Conservation (phyloP, 2,329 filamentous ascomycete genomes). For the Ascochyta rabiei region DNA sequence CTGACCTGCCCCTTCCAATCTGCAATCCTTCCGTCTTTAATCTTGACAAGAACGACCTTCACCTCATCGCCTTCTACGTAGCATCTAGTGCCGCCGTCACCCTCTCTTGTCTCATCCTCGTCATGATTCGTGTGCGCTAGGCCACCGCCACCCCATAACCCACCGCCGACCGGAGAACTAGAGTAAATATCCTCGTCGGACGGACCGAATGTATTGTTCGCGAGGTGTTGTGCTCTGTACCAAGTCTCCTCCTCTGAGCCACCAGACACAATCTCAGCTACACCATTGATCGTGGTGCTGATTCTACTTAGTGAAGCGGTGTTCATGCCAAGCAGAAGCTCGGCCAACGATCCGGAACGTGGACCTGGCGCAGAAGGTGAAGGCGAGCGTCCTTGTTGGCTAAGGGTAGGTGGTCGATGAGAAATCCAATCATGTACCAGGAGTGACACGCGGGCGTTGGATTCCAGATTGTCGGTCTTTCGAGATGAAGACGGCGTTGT, state of each 20-base stretch:
- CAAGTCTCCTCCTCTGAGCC: conserved; percentile 84
- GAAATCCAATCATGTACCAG: conserved; percentile 99
- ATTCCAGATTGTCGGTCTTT: conserved; percentile 80
- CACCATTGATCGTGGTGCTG: conserved; percentile 91
- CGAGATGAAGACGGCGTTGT: conserved; percentile 81
- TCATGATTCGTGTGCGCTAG: conserved; percentile 49
- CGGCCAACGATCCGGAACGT: conserved; percentile 74
- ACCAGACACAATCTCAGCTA: conserved; percentile 72
- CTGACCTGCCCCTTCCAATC: conserved; percentile 95
- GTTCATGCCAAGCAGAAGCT: conserved; percentile 88
- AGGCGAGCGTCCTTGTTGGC: conserved; percentile 57
- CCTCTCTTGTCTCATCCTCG: conserved; percentile 45
- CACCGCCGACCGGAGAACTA: conserved; percentile 43
- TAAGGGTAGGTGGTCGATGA: conserved; percentile 81
- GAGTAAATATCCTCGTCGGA: conserved; percentile 35
- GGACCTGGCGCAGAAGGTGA: conserved; percentile 62
- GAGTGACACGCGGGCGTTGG: conserved; percentile 86
- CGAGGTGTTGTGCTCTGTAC: conserved; percentile 82
- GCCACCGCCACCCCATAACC: conserved; percentile 59
- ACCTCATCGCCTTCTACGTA: conserved; percentile 85
- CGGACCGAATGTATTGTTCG: conserved; percentile 84
- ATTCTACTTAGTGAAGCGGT: conserved; percentile 86
- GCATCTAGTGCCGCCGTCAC: conserved; percentile 61
- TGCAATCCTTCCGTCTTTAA: conserved; percentile 84
- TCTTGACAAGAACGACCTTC: conserved; percentile 82